Percentiles rank a stretch among this genome's conserved stretches.
phyloP scores from a whole-genome alignment of 2,329 filamentous ascomycete species.

The Colletotrichum godetiae region DNA sequence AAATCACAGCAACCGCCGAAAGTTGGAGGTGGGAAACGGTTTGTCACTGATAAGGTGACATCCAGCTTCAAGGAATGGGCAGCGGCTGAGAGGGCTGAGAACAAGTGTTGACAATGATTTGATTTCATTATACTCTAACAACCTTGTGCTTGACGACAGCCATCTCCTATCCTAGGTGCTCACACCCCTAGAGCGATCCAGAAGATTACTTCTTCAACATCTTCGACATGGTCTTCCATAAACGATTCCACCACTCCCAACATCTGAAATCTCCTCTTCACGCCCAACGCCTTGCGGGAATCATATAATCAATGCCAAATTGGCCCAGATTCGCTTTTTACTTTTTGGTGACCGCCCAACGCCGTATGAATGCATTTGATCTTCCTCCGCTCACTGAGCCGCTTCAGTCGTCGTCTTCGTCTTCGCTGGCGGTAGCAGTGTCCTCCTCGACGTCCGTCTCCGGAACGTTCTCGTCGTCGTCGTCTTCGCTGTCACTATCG shows the following conservation, averaged over 20 bases:
- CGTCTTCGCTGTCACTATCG: constrained; percentile 65
- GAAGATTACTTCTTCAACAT: constrained; percentile 1
- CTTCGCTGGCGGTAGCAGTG: constrained; percentile 62
- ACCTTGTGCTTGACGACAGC: not conserved
- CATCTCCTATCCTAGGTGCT: not conserved
- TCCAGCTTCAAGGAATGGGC: not conserved
- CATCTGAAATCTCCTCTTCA: constrained; percentile 2
- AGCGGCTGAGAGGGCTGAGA: not conserved
- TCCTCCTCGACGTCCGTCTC: constrained; percentile 60
- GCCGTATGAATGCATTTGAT: constrained; percentile 39
- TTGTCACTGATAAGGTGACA: not conserved
- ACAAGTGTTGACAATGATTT: not conserved
- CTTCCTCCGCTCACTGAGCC: constrained; percentile 20
- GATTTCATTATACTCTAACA: not conserved
- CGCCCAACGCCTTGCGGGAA: constrained; percentile 34
- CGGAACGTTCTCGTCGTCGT: constrained; percentile 56
- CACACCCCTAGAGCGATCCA: not conserved
- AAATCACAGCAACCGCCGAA: not conserved
- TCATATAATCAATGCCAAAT: constrained; percentile 30
- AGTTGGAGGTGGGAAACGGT: not conserved
- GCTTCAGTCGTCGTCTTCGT: constrained; percentile 51
- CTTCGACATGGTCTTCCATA: not conserved
- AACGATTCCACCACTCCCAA: not conserved
- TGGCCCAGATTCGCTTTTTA: constrained; percentile 30
- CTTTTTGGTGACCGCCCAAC: constrained; percentile 24